Conservation (phyloP, 495 filamentous ascomycete species). For the Viridothelium virens region DNA sequence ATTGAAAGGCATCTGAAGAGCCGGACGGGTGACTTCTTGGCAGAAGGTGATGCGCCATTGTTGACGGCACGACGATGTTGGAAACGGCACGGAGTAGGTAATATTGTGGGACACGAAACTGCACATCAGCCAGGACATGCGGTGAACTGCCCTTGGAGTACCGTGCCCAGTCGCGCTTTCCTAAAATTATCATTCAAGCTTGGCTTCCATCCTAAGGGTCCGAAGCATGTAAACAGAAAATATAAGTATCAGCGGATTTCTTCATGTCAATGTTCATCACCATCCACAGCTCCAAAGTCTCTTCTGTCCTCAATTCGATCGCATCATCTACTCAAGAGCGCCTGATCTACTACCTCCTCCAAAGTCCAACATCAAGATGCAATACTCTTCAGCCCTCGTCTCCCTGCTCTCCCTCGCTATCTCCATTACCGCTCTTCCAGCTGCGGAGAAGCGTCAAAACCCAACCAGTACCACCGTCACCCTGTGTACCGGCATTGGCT, state of each 20-base stretch:
- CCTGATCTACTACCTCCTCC: background rate
- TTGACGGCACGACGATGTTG: background rate
- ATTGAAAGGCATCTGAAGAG: background rate
- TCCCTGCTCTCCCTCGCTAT: background rate
- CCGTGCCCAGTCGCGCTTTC: background rate
- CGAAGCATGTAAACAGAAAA: background rate
- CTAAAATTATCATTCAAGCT: background rate
- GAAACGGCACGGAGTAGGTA: background rate
- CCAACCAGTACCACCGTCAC: background rate
- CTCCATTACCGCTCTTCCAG: background rate
- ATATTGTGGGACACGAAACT: background rate
- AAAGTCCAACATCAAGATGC: background rate
- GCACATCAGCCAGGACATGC: background rate
- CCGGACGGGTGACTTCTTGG: background rate
- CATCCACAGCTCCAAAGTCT: background rate
- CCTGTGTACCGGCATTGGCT: background rate
- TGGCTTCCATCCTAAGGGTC: background rate
- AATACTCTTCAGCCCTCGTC: background rate
- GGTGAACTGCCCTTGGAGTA: background rate
- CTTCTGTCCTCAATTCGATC: background rate
- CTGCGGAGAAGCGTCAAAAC: slow-evolving; percentile 2
- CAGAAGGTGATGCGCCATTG: background rate
- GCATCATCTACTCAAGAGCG: background rate
- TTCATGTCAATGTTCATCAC: background rate
- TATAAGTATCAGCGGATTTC: background rate